Conservation (phyloP, 768 basidiomycete species). For the Bullera alba region DNA sequence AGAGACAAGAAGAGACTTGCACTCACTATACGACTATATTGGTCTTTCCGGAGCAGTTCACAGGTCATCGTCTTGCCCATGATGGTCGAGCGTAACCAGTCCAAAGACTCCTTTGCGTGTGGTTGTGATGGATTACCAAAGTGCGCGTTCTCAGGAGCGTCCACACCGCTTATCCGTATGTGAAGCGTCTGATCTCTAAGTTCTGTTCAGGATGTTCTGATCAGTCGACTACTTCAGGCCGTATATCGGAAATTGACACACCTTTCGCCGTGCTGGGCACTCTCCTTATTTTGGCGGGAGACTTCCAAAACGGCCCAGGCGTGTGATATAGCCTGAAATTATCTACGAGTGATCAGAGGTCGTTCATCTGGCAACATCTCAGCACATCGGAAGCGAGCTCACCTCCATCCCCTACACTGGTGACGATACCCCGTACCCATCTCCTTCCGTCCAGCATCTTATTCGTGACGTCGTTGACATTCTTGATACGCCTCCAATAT, state of each 20-base stretch:
- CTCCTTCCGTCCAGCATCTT: constrained; percentile 54
- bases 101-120: constrained; percentile 63
- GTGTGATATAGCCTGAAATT: constrained; percentile 85
- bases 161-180: constrained; percentile 80
- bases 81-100: constrained; percentile 49
- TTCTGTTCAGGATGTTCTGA: constrained; percentile 51
- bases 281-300: constrained; percentile 62
- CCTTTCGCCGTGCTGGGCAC: constrained; percentile 61
- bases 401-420: constrained; percentile 47
- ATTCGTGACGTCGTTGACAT: constrained; percentile 65
- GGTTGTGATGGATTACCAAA: constrained; percentile 77
- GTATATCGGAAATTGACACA: constrained; percentile 26
- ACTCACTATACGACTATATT: constrained; percentile 73
- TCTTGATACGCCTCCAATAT: constrained; percentile 52
- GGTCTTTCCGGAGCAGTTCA: constrained; percentile 68
- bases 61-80: constrained; percentile 55
- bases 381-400: constrained; percentile 56
- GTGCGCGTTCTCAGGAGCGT: constrained; percentile 85
- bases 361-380: too few species aligned
- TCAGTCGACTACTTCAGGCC: not conserved
- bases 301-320: constrained; percentile 66
- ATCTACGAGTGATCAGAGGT: too few species aligned
- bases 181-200: constrained; percentile 75
- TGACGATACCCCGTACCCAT: constrained; percentile 75
- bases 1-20: constrained; percentile 1